phyloP scores from a whole-genome alignment of 306 rosid genomes.

The Citrullus mucosospermus region DNA sequence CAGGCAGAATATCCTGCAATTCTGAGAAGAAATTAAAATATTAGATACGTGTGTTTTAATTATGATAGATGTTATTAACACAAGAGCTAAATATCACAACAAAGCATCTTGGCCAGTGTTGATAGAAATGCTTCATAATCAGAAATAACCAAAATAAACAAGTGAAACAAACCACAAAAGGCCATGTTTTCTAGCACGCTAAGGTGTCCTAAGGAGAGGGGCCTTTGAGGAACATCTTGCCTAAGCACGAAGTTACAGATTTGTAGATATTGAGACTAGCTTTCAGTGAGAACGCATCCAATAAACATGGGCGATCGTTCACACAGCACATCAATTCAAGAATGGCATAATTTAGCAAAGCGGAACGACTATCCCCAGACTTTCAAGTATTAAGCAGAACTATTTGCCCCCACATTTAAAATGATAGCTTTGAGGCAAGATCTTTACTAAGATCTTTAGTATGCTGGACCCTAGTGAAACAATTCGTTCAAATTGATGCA shows the following conservation, averaged over 20 bases:
- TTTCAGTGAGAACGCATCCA: not conserved
- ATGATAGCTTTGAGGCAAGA: not conserved
- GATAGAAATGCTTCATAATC: not conserved
- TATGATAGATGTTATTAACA: not conserved
- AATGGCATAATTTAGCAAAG: not conserved
- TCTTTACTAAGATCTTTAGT: not conserved
- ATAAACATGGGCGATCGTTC: not conserved
- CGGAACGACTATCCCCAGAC: not conserved
- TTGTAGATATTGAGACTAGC: not conserved
- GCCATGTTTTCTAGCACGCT: not conserved
- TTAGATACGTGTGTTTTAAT: not conserved
- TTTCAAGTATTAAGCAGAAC: not conserved
- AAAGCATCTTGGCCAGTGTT: not conserved
- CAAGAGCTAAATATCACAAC: not conserved
- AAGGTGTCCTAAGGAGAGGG: not conserved
- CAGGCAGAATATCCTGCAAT: constrained; percentile 95
- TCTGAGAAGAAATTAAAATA: constrained; percentile 32
- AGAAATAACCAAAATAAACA: not conserved
- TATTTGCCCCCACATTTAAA: not conserved
- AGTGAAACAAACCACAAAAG: not conserved
- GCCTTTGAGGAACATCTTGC: not conserved
- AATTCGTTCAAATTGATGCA: not conserved
- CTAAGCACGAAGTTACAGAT: not conserved
- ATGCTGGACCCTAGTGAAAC: not conserved
- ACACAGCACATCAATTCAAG: not conserved